A percentile compares a stretch with the other conserved stretches of the same genome.
Evolutionary conservation across 2,329 filamentous ascomycete species (phyloP).

Genomic region (Ceratocystiopsis minuta): DNA sequence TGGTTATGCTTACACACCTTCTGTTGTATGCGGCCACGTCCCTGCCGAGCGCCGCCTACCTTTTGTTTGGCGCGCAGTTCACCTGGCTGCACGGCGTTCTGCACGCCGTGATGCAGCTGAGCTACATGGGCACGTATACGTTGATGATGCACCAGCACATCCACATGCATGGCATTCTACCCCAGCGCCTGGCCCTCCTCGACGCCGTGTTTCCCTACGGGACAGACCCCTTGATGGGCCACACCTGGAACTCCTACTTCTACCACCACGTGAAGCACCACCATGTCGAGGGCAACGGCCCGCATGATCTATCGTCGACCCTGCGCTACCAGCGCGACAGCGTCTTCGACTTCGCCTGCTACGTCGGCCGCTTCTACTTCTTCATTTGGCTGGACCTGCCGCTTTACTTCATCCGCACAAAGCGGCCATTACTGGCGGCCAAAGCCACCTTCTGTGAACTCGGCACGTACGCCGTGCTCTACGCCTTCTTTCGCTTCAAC

Average conservation of each 20-base stretch:
- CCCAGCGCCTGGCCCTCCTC: conserved; percentile 30
- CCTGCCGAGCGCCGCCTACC: conserved; percentile 43
- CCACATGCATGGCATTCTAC: conserved; percentile 53
- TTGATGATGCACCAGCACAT: conserved; percentile 77
- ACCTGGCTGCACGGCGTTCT: conserved; percentile 47
- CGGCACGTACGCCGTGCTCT: too few relatives aligned
- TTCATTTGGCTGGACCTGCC: too few relatives aligned
- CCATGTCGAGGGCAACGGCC: conserved; percentile 63
- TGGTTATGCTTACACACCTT: conserved; percentile 62
- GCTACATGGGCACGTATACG: conserved; percentile 55
- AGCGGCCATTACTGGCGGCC: too few relatives aligned
- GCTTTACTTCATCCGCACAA: too few relatives aligned
- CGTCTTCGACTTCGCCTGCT: too few relatives aligned
- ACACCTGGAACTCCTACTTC: conserved; percentile 73
- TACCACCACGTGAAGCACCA: conserved; percentile 80
- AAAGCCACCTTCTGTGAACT: too few relatives aligned
- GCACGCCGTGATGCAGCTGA: conserved; percentile 47
- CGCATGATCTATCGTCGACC: conserved; percentile 57
- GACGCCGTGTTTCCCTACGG: conserved; percentile 56
- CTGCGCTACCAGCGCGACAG: conserved; percentile 58
- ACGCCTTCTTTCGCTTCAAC: too few relatives aligned
- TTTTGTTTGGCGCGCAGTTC: conserved; percentile 44
- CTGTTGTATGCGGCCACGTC: conserved; percentile 53
- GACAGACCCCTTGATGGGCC: conserved; percentile 58
- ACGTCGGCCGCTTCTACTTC: too few relatives aligned